A percentile compares a stretch with the other conserved stretches of the same genome.
These are phyloP conservation scores for Cenchrus fungigraminus DNA, from an alignment of 176 grass and related monocot genomes.

Conservation along the genomic window DNA sequence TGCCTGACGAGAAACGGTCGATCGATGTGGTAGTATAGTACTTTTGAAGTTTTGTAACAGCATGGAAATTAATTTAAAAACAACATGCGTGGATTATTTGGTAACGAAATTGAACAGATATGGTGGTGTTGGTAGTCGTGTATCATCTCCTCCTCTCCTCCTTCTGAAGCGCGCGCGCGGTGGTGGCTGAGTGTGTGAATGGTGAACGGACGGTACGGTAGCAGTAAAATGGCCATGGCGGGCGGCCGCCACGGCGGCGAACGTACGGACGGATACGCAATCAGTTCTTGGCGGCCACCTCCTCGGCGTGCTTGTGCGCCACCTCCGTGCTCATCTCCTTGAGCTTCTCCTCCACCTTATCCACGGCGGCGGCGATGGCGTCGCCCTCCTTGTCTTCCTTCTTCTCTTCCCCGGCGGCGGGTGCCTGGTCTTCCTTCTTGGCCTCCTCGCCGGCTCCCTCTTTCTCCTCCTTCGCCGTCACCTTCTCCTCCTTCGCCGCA, in stretches of 20 bases:
- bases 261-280: not conserved
- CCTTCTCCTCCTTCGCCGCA: not conserved
- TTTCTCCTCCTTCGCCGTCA: not conserved
- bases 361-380: not conserved
- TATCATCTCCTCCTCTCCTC: not conserved
- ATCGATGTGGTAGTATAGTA: not conserved
- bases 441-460: too few relatives aligned
- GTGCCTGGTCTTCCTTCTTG: not conserved
- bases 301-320: slow-evolving; percentile 12
- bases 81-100: not conserved
- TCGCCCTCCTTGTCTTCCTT: not conserved
- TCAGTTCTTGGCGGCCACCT: slow-evolving; percentile 48
- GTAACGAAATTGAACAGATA: not conserved
- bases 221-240: not conserved
- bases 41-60: not conserved
- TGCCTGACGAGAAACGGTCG: too few relatives aligned
- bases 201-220: not conserved
- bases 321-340: slow-evolving; percentile 46
- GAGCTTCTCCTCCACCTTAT: slow-evolving; percentile 38
- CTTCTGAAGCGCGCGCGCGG: not conserved
- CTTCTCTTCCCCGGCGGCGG: not conserved
- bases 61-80: not conserved
- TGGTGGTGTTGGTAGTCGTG: not conserved
- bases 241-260: too few relatives aligned
- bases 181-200: not conserved